Base-by-base conservation (phyloP, 2,329 filamentous ascomycete species). In the Aspergillus tanneri region DNA sequence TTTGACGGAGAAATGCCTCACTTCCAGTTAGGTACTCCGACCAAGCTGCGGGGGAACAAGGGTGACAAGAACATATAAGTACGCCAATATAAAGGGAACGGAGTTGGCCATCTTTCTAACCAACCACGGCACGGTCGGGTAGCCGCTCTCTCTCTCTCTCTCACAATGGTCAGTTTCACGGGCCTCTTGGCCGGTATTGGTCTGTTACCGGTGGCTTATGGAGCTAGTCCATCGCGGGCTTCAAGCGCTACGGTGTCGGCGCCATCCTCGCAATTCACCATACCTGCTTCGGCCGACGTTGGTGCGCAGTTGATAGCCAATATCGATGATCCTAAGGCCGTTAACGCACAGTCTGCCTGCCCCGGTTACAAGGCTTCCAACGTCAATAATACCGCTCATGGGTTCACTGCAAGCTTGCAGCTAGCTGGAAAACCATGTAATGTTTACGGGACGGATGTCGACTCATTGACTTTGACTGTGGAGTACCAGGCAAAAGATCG, bases 391-490 rank as follows among this genome's bases (percentile, higher is more conserved):
- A 74, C 69, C 10, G 56, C 66, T 3, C 62, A 66, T 50, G 80
- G 80, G 3, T 70, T 84, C 43, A 77, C 71, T 2, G 81, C 80
- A 6, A 73, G 69, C 4, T 60, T 84, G 57, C 70, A 59, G 0
- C 63, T 84, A 44, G 79, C 78, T 28, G 81, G 80, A 3, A 56
- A 71, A 18, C 64, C 79, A 23, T 84, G 89, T 73, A 87, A 92
- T 66, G 80, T 83, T 18, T 95, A 92, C 55, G 89, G 90, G 0
- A 85, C 78, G 6, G 90, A 95, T 62, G 73, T 95, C 22, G 76
- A 84, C 19, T 72, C 78, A 4, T 72, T 95, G 40, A 78, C 77
- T 27, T 72, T 95, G 24, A 78, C 81, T 3, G 84, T 93, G 10
- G 80, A 85, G 59, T 86, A 85, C 56, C 83, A 88, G 62, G 77